phyloP scores from a whole-genome alignment of 2,329 filamentous ascomycete species.

The Fusarium phyllophilum region DNA sequence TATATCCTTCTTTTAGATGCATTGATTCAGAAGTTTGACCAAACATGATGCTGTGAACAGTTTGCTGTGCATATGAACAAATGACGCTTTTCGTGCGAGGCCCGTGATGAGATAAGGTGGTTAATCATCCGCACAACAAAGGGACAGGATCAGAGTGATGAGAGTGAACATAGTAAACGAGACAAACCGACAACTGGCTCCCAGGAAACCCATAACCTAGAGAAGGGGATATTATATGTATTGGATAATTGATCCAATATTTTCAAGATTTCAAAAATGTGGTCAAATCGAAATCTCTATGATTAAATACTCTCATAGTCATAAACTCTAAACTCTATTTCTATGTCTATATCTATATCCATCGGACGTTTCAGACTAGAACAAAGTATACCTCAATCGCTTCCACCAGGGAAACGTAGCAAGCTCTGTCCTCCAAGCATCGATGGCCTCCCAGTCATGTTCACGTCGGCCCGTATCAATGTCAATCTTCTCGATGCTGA shows the following conservation, averaged over 20 bases:
- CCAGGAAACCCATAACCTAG: background rate
- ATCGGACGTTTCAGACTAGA: background rate
- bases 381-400: conserved; percentile 34
- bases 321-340: conserved; percentile 3
- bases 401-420: conserved; percentile 62
- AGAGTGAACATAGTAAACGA: too few species aligned
- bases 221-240: fast-evolving
- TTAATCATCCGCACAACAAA: background rate
- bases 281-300: background rate
- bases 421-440: conserved; percentile 60
- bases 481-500: conserved; percentile 69
- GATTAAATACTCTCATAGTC: background rate
- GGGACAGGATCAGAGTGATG: background rate
- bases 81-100: background rate
- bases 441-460: conserved; percentile 71
- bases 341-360: background rate
- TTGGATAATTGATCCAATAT: fast-evolving
- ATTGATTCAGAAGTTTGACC: background rate
- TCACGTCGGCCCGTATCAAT: conserved; percentile 72
- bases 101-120: background rate
- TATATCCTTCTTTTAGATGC: background rate
- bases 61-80: background rate
- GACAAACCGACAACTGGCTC: fast-evolving
- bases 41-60: background rate
- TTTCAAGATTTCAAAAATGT: fast-evolving